Conservation (phyloP, 2,329 filamentous ascomycete species). For the Chrysosporium queenslandicum region DNA sequence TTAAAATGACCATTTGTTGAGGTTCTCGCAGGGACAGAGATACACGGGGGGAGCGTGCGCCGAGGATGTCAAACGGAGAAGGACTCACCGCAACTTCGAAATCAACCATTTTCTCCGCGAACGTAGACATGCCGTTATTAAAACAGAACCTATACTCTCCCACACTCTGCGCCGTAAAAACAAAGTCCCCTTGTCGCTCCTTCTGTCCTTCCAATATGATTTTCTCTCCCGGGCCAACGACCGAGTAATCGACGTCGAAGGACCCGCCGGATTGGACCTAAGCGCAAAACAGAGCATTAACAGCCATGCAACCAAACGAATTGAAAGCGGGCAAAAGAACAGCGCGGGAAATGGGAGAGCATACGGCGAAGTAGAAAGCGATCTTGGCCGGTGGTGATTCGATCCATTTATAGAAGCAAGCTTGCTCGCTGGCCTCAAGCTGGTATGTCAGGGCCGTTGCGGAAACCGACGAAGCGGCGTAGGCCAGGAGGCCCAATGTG, state of each 20-base stretch:
- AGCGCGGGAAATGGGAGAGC: constrained; percentile 29
- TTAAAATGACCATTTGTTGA: constrained; percentile 3
- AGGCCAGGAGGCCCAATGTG: constrained; percentile 60
- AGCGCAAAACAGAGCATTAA: background rate
- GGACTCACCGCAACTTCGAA: constrained; percentile 81
- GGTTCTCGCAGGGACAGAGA: too few relatives aligned
- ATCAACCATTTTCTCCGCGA: constrained; percentile 93
- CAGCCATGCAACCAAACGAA: too few relatives aligned
- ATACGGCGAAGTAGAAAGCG: constrained; percentile 95
- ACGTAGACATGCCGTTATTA: constrained; percentile 96
- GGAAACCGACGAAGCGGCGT: constrained; percentile 58
- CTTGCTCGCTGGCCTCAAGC: constrained; percentile 78
- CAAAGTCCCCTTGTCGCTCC: constrained; percentile 92
- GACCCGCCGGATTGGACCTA: constrained; percentile 96
- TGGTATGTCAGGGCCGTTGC: constrained; percentile 94
- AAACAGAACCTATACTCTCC: constrained; percentile 98
- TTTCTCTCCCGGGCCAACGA: constrained; percentile 71
- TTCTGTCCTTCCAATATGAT: constrained; percentile 77
- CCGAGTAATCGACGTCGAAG: constrained; percentile 91
- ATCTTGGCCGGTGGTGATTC: constrained; percentile 75
- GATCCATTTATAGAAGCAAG: constrained; percentile 83
- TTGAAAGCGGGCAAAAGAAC: too few relatives aligned
- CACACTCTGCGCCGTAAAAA: constrained; percentile 79
- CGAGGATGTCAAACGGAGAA: background rate
- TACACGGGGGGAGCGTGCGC: background rate